Evolutionary conservation across 2,329 filamentous ascomycete species (phyloP).

Genomic region (Eutypella sp.): DNA sequence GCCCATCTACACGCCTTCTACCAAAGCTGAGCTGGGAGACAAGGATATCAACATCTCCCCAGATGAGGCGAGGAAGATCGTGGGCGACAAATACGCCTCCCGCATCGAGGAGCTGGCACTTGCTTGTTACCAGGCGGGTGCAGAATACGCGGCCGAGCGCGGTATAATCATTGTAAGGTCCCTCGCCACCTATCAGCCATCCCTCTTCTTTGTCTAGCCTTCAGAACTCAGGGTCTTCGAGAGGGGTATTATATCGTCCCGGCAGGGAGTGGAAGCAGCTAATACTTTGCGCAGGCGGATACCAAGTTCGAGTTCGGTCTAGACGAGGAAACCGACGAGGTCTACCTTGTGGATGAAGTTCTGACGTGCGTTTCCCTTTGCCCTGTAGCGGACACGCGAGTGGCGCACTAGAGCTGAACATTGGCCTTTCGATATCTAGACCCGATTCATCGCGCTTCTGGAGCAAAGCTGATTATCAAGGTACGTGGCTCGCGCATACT

Average conservation of each 20-base stretch:
- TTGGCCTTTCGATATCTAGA: neutral
- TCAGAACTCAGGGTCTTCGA: neutral
- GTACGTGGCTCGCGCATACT: neutral
- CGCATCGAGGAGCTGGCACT: constrained; percentile 62
- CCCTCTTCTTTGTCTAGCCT: neutral
- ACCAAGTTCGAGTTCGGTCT: constrained; percentile 47
- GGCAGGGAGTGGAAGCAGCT: neutral
- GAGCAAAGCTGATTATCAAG: constrained; percentile 52
- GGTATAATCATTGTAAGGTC: constrained; percentile 69
- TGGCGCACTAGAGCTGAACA: neutral
- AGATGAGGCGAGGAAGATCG: constrained; percentile 56
- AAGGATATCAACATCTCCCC: constrained; percentile 84
- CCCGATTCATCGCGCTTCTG: constrained; percentile 85
- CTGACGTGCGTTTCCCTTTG: constrained; percentile 64
- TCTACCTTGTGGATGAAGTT: constrained; percentile 79
- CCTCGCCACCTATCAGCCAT: neutral
- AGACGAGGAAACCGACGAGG: constrained; percentile 57
- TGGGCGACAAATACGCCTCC: constrained; percentile 59
- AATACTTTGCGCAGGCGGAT: constrained; percentile 3
- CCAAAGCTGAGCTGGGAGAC: constrained; percentile 74
- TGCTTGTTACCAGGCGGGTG: constrained; percentile 57
- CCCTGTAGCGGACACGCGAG: neutral
- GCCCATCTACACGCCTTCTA: constrained; percentile 72
- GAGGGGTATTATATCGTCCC: neutral
- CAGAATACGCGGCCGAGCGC: constrained; percentile 57